These are phyloP conservation scores for Fusarium subglutinans DNA, from an alignment of 2,329 filamentous ascomycete species.

Conservation along the genomic window DNA sequence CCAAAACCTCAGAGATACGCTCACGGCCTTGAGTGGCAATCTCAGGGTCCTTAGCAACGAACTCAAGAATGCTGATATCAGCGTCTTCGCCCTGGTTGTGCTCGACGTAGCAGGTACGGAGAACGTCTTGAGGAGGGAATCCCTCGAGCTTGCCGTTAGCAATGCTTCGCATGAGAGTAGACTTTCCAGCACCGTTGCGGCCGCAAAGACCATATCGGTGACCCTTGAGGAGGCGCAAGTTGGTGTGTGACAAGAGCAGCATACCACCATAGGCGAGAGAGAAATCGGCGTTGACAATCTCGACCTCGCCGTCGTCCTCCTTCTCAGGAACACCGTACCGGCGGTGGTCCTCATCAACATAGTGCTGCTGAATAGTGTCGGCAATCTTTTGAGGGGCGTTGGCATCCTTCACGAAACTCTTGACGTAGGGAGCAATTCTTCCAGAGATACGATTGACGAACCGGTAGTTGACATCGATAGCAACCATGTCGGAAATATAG, in stretches of 20 bases:
- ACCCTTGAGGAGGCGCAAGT: slow-evolving; percentile 91
- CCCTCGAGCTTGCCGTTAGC: slow-evolving; percentile 95
- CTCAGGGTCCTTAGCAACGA: slow-evolving; percentile 87
- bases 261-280: slow-evolving; percentile 98
- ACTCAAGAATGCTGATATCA: slow-evolving; percentile 94
- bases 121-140: slow-evolving; percentile 90
- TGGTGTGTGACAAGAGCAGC: slow-evolving; percentile 95
- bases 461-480: slow-evolving; percentile 87
- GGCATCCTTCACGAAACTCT: slow-evolving; percentile 71
- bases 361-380: slow-evolving; percentile 79
- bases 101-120: slow-evolving; percentile 97
- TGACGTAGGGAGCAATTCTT: slow-evolving; percentile 79
- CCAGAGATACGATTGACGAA: slow-evolving; percentile 76
- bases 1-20: slow-evolving; percentile 83
- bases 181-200: slow-evolving; percentile 97
- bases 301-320: slow-evolving; percentile 89
- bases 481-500: slow-evolving; percentile 86
- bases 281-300: slow-evolving; percentile 98
- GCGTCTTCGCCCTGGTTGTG: slow-evolving; percentile 99
- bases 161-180: slow-evolving; percentile 98
- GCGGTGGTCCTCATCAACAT: slow-evolving; percentile 84
- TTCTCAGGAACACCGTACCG: slow-evolving; percentile 86
- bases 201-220: slow-evolving; percentile 97
- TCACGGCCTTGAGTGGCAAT: slow-evolving; percentile 81
- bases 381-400: slow-evolving; percentile 71